Conservation (phyloP, 208 protist genomes). For the Crithidia sp. region DNA sequence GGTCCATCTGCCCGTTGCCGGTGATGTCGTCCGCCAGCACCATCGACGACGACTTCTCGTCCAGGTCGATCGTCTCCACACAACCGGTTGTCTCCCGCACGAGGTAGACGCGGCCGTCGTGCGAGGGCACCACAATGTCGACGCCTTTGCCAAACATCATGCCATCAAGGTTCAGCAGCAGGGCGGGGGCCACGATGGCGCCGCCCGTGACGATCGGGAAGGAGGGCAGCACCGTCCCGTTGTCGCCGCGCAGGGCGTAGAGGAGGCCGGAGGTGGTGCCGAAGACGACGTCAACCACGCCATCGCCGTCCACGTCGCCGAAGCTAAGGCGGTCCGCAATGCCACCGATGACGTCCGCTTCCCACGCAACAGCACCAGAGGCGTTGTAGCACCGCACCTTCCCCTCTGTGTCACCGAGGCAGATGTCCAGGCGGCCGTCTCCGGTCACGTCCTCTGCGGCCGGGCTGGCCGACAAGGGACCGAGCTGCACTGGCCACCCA, state of each 20-base stretch:
- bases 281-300: slow-evolving; percentile 84
- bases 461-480: slow-evolving; percentile 74
- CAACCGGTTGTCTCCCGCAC: slow-evolving; percentile 78
- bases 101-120: slow-evolving; percentile 91
- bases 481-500: slow-evolving; percentile 75
- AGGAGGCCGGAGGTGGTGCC: slow-evolving; percentile 80
- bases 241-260: slow-evolving; percentile 80
- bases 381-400: slow-evolving; percentile 85
- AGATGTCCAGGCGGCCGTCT: slow-evolving; percentile 88
- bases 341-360: slow-evolving; percentile 57
- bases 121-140: slow-evolving; percentile 83
- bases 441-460: slow-evolving; percentile 84
- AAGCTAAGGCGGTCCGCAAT: slow-evolving; percentile 71
- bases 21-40: slow-evolving; percentile 93
- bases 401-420: slow-evolving; percentile 83
- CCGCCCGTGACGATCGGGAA: slow-evolving; percentile 86
- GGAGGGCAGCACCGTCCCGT: slow-evolving; percentile 51
- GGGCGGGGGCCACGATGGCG: slow-evolving; percentile 67
- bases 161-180: slow-evolving; percentile 70
- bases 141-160: slow-evolving; percentile 40
- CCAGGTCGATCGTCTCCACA: slow-evolving; percentile 89
- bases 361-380: slow-evolving; percentile 80
- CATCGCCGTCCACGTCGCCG: slow-evolving; percentile 92
- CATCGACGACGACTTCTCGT: slow-evolving; percentile 87
- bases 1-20: slow-evolving; percentile 88